Evolutionary conservation across 352 stramenopile genomes (phyloP).

Genomic region (Saprolegnia parasitica): DNA sequence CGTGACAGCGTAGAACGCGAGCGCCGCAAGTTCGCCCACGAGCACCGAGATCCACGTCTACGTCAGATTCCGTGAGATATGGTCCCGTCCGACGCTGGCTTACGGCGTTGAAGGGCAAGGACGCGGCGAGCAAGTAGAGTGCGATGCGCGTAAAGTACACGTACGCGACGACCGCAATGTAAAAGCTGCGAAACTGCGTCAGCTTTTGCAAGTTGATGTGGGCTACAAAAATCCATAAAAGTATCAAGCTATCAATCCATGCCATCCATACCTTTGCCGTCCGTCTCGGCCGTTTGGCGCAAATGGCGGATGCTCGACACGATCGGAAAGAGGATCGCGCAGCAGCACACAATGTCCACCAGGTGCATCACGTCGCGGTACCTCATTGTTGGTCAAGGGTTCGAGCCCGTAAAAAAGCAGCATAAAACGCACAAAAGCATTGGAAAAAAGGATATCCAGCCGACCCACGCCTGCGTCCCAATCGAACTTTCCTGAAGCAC

Average conservation of each 20-base stretch:
- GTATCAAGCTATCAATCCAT: conserved; percentile 1
- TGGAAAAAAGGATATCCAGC: conserved; percentile 36
- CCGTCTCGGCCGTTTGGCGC: conserved; percentile 67
- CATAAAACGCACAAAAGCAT: conserved; percentile 31
- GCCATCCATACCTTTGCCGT: conserved; percentile 63
- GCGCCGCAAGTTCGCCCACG: conserved; percentile 68
- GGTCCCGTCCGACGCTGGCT: conserved; percentile 35
- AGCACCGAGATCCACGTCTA: conserved; percentile 60
- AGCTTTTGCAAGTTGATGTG: conserved; percentile 89
- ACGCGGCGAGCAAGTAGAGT: conserved; percentile 89
- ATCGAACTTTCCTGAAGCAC: conserved; percentile 76
- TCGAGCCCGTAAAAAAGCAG: conserved; percentile 33
- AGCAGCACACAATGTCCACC: conserved; percentile 96
- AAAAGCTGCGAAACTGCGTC: conserved; percentile 95
- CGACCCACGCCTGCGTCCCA: conserved; percentile 62
- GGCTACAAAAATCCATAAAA: conserved; percentile 26
- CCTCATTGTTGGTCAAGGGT: conserved; percentile 50
- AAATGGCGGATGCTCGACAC: conserved; percentile 92
- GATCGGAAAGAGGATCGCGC: conserved; percentile 94
- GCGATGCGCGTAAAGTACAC: conserved; percentile 98
- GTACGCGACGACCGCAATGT: conserved; percentile 95
- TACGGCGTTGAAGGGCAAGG: conserved; percentile 86
- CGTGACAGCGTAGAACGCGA: conserved; percentile 91
- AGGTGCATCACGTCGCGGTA: conserved; percentile 93
- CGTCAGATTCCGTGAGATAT: neutral